Evolutionary conservation across 2,329 filamentous ascomycete genomes (phyloP).

Genomic region (Trichoderma sp.): DNA sequence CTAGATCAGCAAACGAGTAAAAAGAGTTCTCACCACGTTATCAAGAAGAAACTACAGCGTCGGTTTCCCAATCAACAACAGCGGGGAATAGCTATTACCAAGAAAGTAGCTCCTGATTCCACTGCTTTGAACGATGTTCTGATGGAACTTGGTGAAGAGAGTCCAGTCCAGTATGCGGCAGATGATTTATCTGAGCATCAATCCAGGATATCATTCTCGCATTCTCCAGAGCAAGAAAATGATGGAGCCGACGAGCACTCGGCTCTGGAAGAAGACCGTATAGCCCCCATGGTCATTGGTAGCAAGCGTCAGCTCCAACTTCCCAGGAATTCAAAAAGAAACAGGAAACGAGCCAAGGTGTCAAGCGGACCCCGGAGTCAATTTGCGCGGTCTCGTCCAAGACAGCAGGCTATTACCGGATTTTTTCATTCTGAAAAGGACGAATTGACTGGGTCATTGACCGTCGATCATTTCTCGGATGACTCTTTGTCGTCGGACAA

Average conservation of each 20-base stretch:
- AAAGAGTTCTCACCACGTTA: constrained; percentile 34
- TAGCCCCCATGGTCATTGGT: constrained; percentile 53
- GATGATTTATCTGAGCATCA: constrained; percentile 30
- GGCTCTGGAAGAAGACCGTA: constrained; percentile 51
- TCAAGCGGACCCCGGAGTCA: constrained; percentile 17
- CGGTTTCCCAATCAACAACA: constrained; percentile 42
- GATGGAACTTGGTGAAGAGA: constrained; percentile 52
- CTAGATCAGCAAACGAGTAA: constrained; percentile 52
- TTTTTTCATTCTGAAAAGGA: constrained; percentile 26
- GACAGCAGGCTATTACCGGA: constrained; percentile 38
- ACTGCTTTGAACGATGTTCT: constrained; percentile 34
- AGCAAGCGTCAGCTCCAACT: constrained; percentile 43
- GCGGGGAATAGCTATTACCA: constrained; percentile 54
- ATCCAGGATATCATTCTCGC: background rate
- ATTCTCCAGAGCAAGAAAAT: background rate
- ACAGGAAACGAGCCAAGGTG: constrained; percentile 26
- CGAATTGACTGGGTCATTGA: background rate
- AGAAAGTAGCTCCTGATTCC: constrained; percentile 34
- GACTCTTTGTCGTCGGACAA: background rate
- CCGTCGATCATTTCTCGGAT: background rate
- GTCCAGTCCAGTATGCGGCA: constrained; percentile 28
- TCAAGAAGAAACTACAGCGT: constrained; percentile 32
- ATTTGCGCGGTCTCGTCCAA: constrained; percentile 25
- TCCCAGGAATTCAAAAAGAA: constrained; percentile 29
- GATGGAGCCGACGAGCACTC: constrained; percentile 24